These are phyloP conservation scores for Ophiostoma tasmaniense DNA, from an alignment of 2,329 filamentous ascomycete species.

Conservation along the genomic window DNA sequence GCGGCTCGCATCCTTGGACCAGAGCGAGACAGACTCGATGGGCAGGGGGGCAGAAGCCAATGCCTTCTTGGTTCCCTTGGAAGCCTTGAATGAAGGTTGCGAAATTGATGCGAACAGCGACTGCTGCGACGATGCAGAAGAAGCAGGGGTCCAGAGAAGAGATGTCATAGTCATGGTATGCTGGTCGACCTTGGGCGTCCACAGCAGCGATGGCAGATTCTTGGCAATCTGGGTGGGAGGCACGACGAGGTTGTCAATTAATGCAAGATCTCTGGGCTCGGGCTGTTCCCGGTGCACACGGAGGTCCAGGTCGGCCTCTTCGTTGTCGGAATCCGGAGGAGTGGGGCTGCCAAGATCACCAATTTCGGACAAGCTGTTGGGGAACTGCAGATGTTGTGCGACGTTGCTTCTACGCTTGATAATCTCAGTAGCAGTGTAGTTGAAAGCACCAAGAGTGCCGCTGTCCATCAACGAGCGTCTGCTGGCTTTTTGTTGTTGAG, in stretches of 20 bases:
- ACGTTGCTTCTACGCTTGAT: neutral
- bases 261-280: neutral
- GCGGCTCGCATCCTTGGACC: conserved; percentile 3
- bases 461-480: neutral
- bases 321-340: conserved; percentile 44
- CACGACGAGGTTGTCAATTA: neutral
- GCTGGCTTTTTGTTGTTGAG: neutral
- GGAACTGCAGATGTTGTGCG: conserved; percentile 7
- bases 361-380: conserved; percentile 29
- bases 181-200: conserved; percentile 21
- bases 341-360: conserved; percentile 44
- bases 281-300: conserved; percentile 18
- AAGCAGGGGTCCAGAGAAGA: conserved; percentile 25
- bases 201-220: conserved; percentile 21
- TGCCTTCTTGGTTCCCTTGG: neutral
- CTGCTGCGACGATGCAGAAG: conserved; percentile 26
- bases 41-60: conserved; percentile 8
- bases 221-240: neutral
- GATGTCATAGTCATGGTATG: conserved; percentile 9
- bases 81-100: neutral
- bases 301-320: conserved; percentile 27
- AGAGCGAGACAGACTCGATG: conserved; percentile 14
- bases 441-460: neutral
- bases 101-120: conserved; percentile 1
- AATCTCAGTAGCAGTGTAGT: conserved; percentile 4